Percentiles rank a stretch among this genome's conserved stretches.
These are phyloP conservation scores for Amanita exitialis DNA, from an alignment of 768 basidiomycete genomes.

Conservation along the genomic window DNA sequence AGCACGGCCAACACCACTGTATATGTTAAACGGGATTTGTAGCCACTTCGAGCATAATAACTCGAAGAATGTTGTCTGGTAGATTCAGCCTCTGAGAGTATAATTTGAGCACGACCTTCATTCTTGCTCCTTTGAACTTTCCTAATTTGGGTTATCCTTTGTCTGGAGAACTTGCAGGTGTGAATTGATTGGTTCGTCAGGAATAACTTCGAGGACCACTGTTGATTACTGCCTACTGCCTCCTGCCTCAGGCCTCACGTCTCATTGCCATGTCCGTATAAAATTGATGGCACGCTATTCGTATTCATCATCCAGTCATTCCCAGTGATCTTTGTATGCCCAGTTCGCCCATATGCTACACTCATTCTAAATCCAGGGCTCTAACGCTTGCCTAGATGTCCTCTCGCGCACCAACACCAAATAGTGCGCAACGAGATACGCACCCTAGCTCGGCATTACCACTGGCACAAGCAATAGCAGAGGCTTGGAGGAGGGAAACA, in stretches of 20 bases:
- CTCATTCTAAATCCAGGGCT: conserved; percentile 22
- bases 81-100: background rate
- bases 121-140: conserved; percentile 31
- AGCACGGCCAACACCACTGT: background rate
- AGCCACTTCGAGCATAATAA: background rate
- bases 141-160: conserved; percentile 42
- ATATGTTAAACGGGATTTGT: background rate
- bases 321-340: conserved; percentile 28
- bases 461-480: conserved; percentile 55
- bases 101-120: background rate
- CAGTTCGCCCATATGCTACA: conserved; percentile 17
- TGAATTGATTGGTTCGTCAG: conserved; percentile 25
- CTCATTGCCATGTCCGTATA: conserved; percentile 33
- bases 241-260: conserved; percentile 23
- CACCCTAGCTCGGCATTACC: conserved; percentile 26
- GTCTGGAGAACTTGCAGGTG: conserved; percentile 28
- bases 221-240: conserved; percentile 27
- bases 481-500: conserved; percentile 60
- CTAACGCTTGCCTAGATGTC: conserved; percentile 29
- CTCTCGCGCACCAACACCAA: conserved; percentile 29
- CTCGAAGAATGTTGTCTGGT: background rate
- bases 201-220: conserved; percentile 24
- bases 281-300: conserved; percentile 28
- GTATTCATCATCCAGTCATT: conserved; percentile 24
- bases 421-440: conserved; percentile 21